Percentiles rank a stretch among this genome's conserved stretches.
phyloP scores from a whole-genome alignment of 163 green algal genomes.

The Chlamydomonas reinhardtii region DNA sequence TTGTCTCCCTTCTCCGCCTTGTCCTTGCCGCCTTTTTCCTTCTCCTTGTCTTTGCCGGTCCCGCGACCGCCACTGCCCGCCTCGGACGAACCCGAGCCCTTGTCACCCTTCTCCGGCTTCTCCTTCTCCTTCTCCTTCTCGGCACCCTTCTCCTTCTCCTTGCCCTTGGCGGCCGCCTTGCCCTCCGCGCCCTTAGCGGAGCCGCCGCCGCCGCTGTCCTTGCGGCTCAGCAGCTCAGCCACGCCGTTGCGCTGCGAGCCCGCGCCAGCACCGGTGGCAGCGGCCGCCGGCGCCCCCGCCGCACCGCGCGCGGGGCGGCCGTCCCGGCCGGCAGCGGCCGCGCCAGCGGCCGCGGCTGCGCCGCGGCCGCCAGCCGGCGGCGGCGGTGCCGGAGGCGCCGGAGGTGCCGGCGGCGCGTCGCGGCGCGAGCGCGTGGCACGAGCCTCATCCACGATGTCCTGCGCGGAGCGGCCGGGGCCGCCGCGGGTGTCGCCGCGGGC shows the following conservation, averaged over 20 bases:
- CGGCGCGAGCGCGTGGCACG: conserved; percentile 8
- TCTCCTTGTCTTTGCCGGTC: no score
- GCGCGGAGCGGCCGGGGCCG: conserved; percentile 3
- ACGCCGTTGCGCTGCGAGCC: not conserved
- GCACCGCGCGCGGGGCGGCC: no score
- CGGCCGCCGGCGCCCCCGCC: not conserved
- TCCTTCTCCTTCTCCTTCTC: not conserved
- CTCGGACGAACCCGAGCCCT: not conserved
- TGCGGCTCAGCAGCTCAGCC: not conserved
- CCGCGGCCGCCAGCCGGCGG: not conserved
- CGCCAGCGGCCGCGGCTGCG: not conserved
- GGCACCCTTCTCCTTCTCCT: not conserved
- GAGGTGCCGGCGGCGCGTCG: not conserved
- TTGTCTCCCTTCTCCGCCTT: not conserved
- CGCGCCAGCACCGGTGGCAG: not conserved
- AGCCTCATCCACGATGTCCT: conserved; percentile 47
- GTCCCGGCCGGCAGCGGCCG: not conserved
- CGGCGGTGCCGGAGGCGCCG: no score
- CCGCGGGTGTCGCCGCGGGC: not conserved
- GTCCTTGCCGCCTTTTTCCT: not conserved
- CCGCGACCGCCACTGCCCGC: no score
- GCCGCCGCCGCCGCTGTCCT: conserved; percentile 3
- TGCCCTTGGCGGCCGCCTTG: not conserved
- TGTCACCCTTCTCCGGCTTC: not conserved
- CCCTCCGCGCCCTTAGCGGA: not conserved